phyloP scores from a whole-genome alignment of 345 rosid genomes.

The Populus euphratica region DNA sequence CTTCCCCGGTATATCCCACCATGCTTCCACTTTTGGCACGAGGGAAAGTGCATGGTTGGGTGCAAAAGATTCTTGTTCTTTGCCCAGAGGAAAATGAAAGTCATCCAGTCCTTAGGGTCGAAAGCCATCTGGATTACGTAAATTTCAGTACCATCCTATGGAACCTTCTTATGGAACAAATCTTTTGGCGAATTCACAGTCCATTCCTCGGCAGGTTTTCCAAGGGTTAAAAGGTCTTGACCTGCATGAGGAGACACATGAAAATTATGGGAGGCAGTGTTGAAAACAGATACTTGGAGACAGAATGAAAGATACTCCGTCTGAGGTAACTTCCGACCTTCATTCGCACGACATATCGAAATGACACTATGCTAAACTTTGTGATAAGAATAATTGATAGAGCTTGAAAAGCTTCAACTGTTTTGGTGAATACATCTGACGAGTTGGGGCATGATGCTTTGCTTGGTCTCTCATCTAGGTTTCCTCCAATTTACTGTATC shows the following conservation, averaged over 20 bases:
- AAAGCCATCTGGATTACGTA: slow-evolving; percentile 49
- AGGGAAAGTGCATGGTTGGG: slow-evolving; percentile 14
- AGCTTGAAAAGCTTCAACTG: neutral
- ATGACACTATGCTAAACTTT: neutral
- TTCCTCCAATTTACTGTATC: neutral
- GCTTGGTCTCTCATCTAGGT: neutral
- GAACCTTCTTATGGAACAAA: slow-evolving; percentile 44
- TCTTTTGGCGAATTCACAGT: slow-evolving; percentile 29
- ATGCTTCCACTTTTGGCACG: slow-evolving; percentile 27
- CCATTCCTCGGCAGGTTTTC: slow-evolving; percentile 30
- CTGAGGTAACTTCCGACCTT: neutral
- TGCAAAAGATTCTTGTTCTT: slow-evolving; percentile 38
- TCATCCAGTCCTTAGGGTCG: slow-evolving; percentile 37
- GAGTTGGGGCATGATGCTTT: neutral
- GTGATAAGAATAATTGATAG: too few relatives aligned
- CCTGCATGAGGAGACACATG: neutral
- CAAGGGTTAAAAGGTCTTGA: slow-evolving; percentile 33
- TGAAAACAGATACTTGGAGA: neutral
- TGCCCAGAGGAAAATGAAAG: slow-evolving; percentile 45
- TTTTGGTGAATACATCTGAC: neutral
- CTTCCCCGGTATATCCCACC: slow-evolving; percentile 33
- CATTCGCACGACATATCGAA: neutral
- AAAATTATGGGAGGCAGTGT: too few relatives aligned
- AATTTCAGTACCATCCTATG: slow-evolving; percentile 79
- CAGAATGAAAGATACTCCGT: neutral